Evolutionary conservation across 2,329 filamentous ascomycete genomes (phyloP), one percentile per base, ranked within the genome.

Genomic region (Reticulascus tulasneorum): DNA sequence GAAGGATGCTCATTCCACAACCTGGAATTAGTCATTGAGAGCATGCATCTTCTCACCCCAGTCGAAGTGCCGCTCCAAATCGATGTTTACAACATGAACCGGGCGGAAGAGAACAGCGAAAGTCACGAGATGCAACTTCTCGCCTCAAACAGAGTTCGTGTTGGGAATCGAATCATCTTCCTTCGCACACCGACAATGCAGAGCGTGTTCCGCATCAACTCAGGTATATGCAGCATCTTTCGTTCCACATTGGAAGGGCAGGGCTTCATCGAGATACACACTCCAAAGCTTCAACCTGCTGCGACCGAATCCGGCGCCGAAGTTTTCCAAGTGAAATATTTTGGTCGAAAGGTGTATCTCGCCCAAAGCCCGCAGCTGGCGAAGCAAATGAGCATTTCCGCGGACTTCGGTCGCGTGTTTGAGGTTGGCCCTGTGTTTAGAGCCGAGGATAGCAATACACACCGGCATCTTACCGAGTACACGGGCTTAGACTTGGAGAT

Each of bases 381-480:
- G 35, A 96, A 96, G 66, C 90, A 96, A 61, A 91, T 94, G 85
- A 78, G 81, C 33, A 88, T 96, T 25, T 86, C 88, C 6, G 83
- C 89, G 19, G 90, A 96, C 56, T 93, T 95, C 55, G 83, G 84
- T 38, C 80, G 82, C 33, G 90, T 96, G 7, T 96, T 91, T 53
- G 90, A 96, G 49, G 56, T 93, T 46, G 87, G 87, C 12, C 82
- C 86, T 3, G 89, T 96, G 7, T 96, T 96, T 72, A 81, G 90
- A 48, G 90, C 90, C 1, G 90, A 96, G 58, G 94, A 96, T 66
- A 94, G 86, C 55, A 96, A 96, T 60, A 96, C 90, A 0, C 90
- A 95, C 54, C 82, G 90, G 23, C 90, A 96, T 58, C 71, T 96
- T 70, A 95, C 90, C 1, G 90, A 96, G 59, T 96, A 94, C 58